Percentiles rank a stretch among this genome's conserved stretches.
Evolutionary conservation across 495 filamentous ascomycete species (phyloP).

Genomic region (Mytilinidion resinicola): DNA sequence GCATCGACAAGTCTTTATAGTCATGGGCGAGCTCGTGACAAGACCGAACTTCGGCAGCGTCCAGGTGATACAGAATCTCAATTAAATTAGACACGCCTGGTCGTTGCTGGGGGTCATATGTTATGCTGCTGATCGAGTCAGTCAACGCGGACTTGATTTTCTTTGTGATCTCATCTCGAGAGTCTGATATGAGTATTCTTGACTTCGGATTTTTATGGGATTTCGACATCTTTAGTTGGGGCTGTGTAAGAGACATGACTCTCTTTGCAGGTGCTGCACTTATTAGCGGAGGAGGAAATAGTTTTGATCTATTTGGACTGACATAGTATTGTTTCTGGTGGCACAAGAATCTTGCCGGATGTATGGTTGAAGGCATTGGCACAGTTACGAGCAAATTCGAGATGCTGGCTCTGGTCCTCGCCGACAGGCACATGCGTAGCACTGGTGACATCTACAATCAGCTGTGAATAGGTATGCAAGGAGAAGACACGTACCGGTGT

Average conservation of each 20-base stretch:
- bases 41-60: slow-evolving; percentile 40
- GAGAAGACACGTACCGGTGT: slow-evolving; percentile 51
- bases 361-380: slow-evolving; percentile 77
- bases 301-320: slow-evolving; percentile 28
- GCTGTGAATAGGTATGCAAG: not conserved
- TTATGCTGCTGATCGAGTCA: slow-evolving; percentile 56
- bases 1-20: slow-evolving; percentile 47
- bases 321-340: slow-evolving; percentile 74
- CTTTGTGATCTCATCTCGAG: slow-evolving; percentile 48
- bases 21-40: slow-evolving; percentile 49
- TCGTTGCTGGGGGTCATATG: slow-evolving; percentile 61
- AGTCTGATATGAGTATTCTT: slow-evolving; percentile 75
- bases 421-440: slow-evolving; percentile 95
- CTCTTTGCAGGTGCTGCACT: slow-evolving; percentile 63
- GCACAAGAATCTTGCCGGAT: slow-evolving; percentile 56
- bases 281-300: slow-evolving; percentile 2
- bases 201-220: slow-evolving; percentile 64
- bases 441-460: slow-evolving; percentile 33
- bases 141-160: slow-evolving; percentile 75
- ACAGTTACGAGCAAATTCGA: slow-evolving; percentile 82
- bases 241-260: slow-evolving; percentile 81
- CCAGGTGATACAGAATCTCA: slow-evolving; percentile 63
- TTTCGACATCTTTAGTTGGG: slow-evolving; percentile 86
- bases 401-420: slow-evolving; percentile 85
- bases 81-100: slow-evolving; percentile 87